Evolutionary conservation across 108 stramenopile genomes (phyloP).

Genomic region (Cyclotella atomus): DNA sequence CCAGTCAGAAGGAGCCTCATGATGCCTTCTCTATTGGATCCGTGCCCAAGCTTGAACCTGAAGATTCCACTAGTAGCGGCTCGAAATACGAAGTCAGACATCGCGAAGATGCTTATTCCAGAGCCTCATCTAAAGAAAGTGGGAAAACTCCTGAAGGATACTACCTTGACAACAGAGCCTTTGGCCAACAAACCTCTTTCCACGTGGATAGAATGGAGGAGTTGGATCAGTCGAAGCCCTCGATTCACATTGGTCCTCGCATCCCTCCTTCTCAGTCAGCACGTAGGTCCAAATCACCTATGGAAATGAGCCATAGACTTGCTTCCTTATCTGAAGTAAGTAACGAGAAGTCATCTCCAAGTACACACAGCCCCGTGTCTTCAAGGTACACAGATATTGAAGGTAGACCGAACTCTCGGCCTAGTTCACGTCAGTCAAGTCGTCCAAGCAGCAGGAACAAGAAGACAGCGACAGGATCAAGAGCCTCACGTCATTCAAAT

Average conservation of each 20-base stretch:
- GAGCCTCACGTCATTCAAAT: not conserved
- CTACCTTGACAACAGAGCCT: not conserved
- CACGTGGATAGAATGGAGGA: slow-evolving; percentile 10
- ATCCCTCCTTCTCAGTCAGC: too few relatives aligned
- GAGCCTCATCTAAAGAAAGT: not conserved
- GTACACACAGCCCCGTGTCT: not conserved
- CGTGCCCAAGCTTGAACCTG: not conserved
- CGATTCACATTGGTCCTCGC: not conserved
- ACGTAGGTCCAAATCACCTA: too few relatives aligned
- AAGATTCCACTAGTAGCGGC: not conserved
- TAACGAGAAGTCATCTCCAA: not conserved
- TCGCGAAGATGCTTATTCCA: not conserved
- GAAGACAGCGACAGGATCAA: not conserved
- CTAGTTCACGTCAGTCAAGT: not conserved
- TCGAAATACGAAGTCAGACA: not conserved
- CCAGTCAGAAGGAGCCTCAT: not conserved
- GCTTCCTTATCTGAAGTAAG: not conserved
- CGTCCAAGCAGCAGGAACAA: not conserved
- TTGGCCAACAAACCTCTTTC: slow-evolving; percentile 3
- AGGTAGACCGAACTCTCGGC: not conserved
- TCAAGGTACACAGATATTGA: not conserved
- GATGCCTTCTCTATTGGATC: not conserved
- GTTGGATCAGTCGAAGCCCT: not conserved
- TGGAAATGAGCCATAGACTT: too few relatives aligned
- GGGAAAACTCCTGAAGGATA: not conserved